phyloP scores from a whole-genome alignment of 768 basidiomycete genomes.

The Trametes cinnabarina region DNA sequence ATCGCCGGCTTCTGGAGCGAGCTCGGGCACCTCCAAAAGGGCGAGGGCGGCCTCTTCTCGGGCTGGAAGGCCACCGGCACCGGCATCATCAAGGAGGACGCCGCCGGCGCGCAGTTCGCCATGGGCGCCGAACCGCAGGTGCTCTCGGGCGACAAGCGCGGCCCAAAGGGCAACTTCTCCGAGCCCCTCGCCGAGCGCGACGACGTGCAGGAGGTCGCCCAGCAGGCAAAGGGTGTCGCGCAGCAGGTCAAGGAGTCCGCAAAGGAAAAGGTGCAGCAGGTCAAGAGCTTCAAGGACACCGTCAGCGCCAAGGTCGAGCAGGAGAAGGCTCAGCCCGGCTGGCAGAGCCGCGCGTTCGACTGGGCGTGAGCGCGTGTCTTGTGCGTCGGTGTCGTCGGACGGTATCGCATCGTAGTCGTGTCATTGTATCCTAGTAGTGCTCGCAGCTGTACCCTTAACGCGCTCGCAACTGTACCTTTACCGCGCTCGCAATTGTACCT shows the following conservation, averaged over 20 bases:
- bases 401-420: neutral
- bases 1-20: slow-evolving; percentile 71
- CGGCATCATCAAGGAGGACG: slow-evolving; percentile 57
- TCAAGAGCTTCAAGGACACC: slow-evolving; percentile 32
- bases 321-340: slow-evolving; percentile 35
- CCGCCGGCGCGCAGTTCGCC: slow-evolving; percentile 46
- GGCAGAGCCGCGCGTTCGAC: slow-evolving; percentile 40
- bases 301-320: slow-evolving; percentile 32
- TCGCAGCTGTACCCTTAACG: no score
- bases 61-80: slow-evolving; percentile 61
- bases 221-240: slow-evolving; percentile 24
- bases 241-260: slow-evolving; percentile 27
- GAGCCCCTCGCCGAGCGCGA: slow-evolving; percentile 37
- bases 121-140: slow-evolving; percentile 77
- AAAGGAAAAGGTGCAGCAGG: slow-evolving; percentile 27
- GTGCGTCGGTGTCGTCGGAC: no score
- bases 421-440: neutral
- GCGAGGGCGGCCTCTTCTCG: slow-evolving; percentile 35
- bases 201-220: slow-evolving; percentile 13
- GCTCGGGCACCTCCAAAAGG: slow-evolving; percentile 49
- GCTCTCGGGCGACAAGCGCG: slow-evolving; percentile 62
- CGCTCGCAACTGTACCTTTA: no score
- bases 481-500: no score
- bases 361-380: neutral
- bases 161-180: slow-evolving; percentile 57